Evolutionary conservation across 2,329 filamentous ascomycete species (phyloP), one percentile per base, ranked within the genome.

Genomic region (Xylaria sp.): DNA sequence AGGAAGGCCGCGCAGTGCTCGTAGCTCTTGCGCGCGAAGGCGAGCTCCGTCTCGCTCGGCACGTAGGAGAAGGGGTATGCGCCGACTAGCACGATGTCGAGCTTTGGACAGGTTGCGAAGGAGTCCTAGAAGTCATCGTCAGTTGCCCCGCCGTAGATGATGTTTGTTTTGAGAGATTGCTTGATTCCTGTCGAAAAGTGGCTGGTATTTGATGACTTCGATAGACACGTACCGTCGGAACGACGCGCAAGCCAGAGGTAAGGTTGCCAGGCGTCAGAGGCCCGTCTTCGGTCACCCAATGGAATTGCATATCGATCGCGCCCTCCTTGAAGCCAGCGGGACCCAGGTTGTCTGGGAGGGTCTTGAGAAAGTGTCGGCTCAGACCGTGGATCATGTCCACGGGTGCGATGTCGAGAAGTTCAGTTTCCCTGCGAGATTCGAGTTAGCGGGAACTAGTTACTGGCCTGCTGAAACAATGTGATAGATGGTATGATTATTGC

Each of bases 51-150:
- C 6, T 17, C 36, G 38, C 4, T 65, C 0, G 57, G 48, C 1
- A 4, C 20, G 57, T 65, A 60, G 5, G 3, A 17, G 6, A 36
- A 9, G 4, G 11, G 13, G n/a, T n/a, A 9, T 5, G 63, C 63
- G 36, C 63, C 63, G 46, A 65, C 11, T 5, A 65, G 13, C 4
- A 65, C 57, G 38, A 65, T 65, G 48, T 65, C 63, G 26, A 65
- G 36, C 4, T 48, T 10, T 17, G 63, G 63, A n/a, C 31, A 65
- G 11, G 48, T 65, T 15, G 46, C 20, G 63, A 65, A 65, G 28
- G 56, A 59, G 48, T 65, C 46, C 63, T 65, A 36, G n/a, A 15
- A 15, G 23, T 1, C 2, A 1, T 46, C 7, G 33, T 6, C 33
- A 33, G 33, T 10, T 33, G 33, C 33, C 9, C 9, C 9, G 33